phyloP scores from a whole-genome alignment of 805 yeast species.

The Ogataea thermomethanolica region DNA sequence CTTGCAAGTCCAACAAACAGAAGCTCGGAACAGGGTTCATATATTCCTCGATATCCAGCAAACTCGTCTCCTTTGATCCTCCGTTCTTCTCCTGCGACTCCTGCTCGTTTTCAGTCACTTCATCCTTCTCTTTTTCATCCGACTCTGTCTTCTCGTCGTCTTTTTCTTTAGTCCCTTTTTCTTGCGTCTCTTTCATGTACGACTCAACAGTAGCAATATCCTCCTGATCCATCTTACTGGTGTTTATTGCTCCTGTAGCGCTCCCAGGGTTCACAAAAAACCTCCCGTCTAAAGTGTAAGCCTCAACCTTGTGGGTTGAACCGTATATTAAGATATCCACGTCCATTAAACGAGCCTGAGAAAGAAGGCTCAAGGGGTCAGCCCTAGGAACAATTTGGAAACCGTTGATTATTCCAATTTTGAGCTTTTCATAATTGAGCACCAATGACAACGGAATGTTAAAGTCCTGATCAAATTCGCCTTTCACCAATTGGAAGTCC shows the following conservation, averaged over 20 bases:
- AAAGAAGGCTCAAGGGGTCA: constrained; percentile 80
- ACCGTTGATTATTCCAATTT: constrained; percentile 84
- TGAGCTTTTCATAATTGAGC: constrained; percentile 64
- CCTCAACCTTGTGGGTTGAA: constrained; percentile 89
- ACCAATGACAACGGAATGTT: constrained; percentile 60
- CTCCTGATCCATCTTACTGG: constrained; percentile 58
- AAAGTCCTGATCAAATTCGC: constrained; percentile 66
- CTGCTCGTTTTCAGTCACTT: constrained; percentile 7
- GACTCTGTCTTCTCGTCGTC: constrained; percentile 4
- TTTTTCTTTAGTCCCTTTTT: constrained; percentile 3
- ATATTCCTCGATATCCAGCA: constrained; percentile 26
- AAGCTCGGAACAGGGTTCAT: constrained; percentile 70
- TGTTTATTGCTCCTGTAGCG: constrained; percentile 85
- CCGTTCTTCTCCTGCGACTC: constrained; percentile 12
- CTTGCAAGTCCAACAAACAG: constrained; percentile 84
- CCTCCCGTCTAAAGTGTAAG: constrained; percentile 87
- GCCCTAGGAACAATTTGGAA: constrained; percentile 77
- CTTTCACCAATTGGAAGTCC: constrained; percentile 71
- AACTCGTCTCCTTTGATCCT: constrained; percentile 13
- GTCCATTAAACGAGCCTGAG: constrained; percentile 84
- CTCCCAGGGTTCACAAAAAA: constrained; percentile 96
- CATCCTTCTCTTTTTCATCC: constrained; percentile 9
- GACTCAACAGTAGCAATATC: constrained; percentile 41
- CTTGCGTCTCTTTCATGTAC: constrained; percentile 16
- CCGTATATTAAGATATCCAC: constrained; percentile 92